Evolutionary conservation across 352 stramenopile genomes (phyloP), one percentile per base, ranked within the genome.

Genomic region (Phytopythium mirpurense): DNA sequence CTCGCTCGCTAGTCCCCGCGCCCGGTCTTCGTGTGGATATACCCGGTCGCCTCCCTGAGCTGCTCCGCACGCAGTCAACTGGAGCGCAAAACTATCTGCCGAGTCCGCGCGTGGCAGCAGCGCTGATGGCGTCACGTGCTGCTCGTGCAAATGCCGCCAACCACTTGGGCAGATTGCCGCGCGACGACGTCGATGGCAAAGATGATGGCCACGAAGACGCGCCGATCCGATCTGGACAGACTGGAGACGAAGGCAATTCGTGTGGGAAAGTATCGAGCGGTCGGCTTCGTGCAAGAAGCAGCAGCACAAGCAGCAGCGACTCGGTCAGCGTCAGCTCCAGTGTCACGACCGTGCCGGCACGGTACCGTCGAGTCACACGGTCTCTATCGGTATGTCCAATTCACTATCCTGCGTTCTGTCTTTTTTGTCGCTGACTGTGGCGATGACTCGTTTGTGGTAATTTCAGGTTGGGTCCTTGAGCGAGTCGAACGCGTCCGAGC

Each of bases 301-400:
- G 48, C 35, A 57, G 24, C 32, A 72, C 53, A 54, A 66, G n/a
- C 56, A 76, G 40, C 65, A 66, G 63, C 18, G 65, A 53, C 5
- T 78, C 66, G 15, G 70, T 65, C 6, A 91, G 81, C 49, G 66
- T 91, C n/a, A 51, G 63, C 29, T 89, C 78, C 49, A 86, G 75
- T 31, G 78, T 69, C 9, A 79, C 68, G 8, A 92, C 81, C 0
- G 56, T 81, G 9, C 54, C 72, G 6, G 56, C 77, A 16, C 79
- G 73, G 14, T 67, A 86, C 51, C 81, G 81, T 2, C 72, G 78
- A 19, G 60, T 85, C 11, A 79, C 68, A 5, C 72, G 62, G 15
- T 89, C 76, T 5, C 29, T 72, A 8, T 83, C 74, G 51, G 81
- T 92, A 70, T 49, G 74, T 74, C 2, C 19, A 46, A 42, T 32